These are phyloP conservation scores for Naematelia encephala DNA, from an alignment of 768 basidiomycete genomes.

Conservation along the genomic window DNA sequence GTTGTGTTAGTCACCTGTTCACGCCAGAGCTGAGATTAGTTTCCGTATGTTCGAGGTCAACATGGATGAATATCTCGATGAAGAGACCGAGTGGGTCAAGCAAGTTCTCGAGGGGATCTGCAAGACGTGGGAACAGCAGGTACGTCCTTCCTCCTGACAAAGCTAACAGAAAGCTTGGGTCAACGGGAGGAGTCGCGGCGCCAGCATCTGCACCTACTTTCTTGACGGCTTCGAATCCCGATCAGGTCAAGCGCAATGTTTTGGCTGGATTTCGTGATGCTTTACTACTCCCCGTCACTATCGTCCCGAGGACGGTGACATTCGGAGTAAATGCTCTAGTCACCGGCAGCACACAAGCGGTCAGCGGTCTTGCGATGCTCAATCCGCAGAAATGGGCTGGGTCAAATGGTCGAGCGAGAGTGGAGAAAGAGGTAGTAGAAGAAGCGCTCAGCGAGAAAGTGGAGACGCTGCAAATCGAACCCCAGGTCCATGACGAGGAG, in stretches of 20 bases:
- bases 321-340: conserved; percentile 54
- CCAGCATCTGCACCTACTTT: conserved; percentile 57
- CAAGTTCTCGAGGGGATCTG: conserved; percentile 69
- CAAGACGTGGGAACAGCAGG: conserved; percentile 67
- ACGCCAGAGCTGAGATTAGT: conserved; percentile 53
- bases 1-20: conserved; percentile 64
- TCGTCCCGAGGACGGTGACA: conserved; percentile 74
- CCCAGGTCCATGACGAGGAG: conserved; percentile 11
- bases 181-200: conserved; percentile 12
- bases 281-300: conserved; percentile 88
- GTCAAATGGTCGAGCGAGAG: conserved; percentile 15
- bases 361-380: conserved; percentile 80
- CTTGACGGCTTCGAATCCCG: conserved; percentile 79
- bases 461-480: not conserved
- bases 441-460: conserved; percentile 10
- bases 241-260: conserved; percentile 85
- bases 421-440: conserved; percentile 26
- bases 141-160: conserved; percentile 14
- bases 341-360: conserved; percentile 71
- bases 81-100: conserved; percentile 82
- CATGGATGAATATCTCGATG: conserved; percentile 97
- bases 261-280: conserved; percentile 86
- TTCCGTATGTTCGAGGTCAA: conserved; percentile 92
- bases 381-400: conserved; percentile 84
- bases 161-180: conserved; percentile 25